Percentiles rank a stretch among this genome's conserved stretches.
Evolutionary conservation across 2,329 filamentous ascomycete species (phyloP).

Genomic region (Cadophora gregata): DNA sequence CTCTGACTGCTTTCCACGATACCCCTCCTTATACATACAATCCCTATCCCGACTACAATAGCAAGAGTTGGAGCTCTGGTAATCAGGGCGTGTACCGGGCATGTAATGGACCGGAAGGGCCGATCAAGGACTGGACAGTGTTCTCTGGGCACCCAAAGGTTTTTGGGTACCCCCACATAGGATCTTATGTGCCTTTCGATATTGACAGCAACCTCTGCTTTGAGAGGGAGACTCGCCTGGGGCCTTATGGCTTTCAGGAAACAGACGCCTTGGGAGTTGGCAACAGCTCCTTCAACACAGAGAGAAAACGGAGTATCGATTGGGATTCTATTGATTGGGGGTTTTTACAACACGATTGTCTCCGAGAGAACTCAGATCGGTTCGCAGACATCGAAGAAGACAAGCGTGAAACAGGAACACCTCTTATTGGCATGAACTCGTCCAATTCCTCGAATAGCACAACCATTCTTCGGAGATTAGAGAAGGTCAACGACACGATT

Average conservation of each 20-base stretch:
- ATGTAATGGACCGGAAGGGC: slow-evolving; percentile 65
- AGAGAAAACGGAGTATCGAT: slow-evolving; percentile 48
- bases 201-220: slow-evolving; percentile 70
- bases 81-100: slow-evolving; percentile 64
- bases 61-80: slow-evolving; percentile 60
- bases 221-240: slow-evolving; percentile 72
- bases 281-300: not conserved
- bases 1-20: slow-evolving; percentile 51
- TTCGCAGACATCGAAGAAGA: slow-evolving; percentile 47
- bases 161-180: slow-evolving; percentile 67
- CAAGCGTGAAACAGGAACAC: not conserved
- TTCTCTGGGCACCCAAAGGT: slow-evolving; percentile 65
- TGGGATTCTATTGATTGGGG: slow-evolving; percentile 76
- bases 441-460: slow-evolving; percentile 5
- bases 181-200: slow-evolving; percentile 64
- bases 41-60: slow-evolving; percentile 76
- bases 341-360: slow-evolving; percentile 69
- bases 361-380: slow-evolving; percentile 68
- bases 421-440: slow-evolving; percentile 11
- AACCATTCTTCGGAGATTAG: slow-evolving; percentile 17
- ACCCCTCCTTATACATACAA: slow-evolving; percentile 64
- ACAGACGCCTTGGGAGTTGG: slow-evolving; percentile 24
- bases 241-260: slow-evolving; percentile 63
- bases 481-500: slow-evolving; percentile 9
- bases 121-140: slow-evolving; percentile 62